Base-by-base conservation (phyloP, 2,329 filamentous ascomycete species). In the Hypocreales sp. region DNA sequence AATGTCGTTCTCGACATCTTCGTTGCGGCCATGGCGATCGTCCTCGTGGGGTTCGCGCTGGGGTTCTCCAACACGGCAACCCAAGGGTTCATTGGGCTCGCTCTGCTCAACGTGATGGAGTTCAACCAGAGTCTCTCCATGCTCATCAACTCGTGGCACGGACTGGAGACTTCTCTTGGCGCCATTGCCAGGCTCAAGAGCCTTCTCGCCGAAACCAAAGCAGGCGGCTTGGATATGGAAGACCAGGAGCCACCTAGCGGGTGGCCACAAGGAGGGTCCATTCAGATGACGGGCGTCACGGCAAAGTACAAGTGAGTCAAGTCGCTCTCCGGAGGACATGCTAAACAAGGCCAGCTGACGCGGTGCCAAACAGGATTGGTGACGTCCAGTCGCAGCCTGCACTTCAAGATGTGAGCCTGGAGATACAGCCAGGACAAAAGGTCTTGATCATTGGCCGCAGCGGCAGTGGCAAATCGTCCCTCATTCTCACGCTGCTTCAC, bases 41-140 rank as follows among this genome's bases (percentile, higher is more conserved):
- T 32, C 4, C 27, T 41, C 1, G 45, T 53, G 8, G 39, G 62
- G 2, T 52, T 57, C 3, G 52, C 61, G 5, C 17, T 34, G 5
- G n/a, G n/a, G n/a, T n/a, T n/a, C n/a, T n/a, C n/a, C n/a, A 27
- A 18, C 16, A 33, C 22, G 7, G 25, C 24, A 2, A 16, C 26
- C 6, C 18, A 25, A n/a, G 24, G 26, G n/a, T 29, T 28, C 13
- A 28, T 35, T 9, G 26, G 33, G 3, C 20, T 35, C 5, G 31
- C 31, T 7, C 22, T 35, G 20, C 14, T 35, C 17, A 35, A 30
- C 14, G 23, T 34, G 13, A 25, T 34, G 17, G 24, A 13, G 11
- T 28, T 35, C 15, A 27, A 29, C 17, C 24, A 31, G 13, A 27
- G 15, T 9, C 25, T 36, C 9, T 16, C 32, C 7, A 11, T 15